These are phyloP conservation scores for Raphanus raphanistrum DNA, from an alignment of 345 rosid species.

Conservation along the genomic window DNA sequence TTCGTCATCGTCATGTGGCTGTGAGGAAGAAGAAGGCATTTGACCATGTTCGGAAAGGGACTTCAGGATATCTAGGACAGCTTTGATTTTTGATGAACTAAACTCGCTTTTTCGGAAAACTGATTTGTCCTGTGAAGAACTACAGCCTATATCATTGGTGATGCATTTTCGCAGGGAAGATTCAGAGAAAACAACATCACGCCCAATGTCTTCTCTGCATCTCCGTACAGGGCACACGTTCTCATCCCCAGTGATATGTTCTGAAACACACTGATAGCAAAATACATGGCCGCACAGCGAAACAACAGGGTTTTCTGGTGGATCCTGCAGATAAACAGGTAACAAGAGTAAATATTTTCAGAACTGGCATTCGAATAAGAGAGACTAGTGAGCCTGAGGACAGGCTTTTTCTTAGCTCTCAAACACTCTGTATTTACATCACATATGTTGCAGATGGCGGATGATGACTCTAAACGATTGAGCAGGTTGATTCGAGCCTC, in stretches of 20 bases:
- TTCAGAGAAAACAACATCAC: conserved; percentile 79
- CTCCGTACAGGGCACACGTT: conserved; percentile 68
- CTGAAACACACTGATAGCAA: conserved; percentile 86
- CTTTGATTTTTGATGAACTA: conserved; percentile 74
- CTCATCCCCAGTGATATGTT: conserved; percentile 73
- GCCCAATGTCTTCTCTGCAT: conserved; percentile 74
- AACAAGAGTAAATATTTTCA: neutral
- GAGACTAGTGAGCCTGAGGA: conserved; percentile 14
- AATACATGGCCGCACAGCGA: conserved; percentile 89
- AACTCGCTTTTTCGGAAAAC: conserved; percentile 48
- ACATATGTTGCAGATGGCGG: conserved; percentile 72
- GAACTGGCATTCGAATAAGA: conserved; percentile 5
- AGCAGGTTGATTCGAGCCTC: conserved; percentile 55
- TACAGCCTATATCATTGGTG: conserved; percentile 43
- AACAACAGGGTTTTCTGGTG: conserved; percentile 89
- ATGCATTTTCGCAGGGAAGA: conserved; percentile 61
- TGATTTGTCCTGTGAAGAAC: conserved; percentile 47
- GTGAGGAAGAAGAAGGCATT: conserved; percentile 39
- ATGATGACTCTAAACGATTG: conserved; percentile 49
- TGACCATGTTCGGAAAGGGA: conserved; percentile 47
- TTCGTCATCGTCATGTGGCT: conserved; percentile 33
- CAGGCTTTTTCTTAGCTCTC: conserved; percentile 6
- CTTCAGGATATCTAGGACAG: conserved; percentile 71
- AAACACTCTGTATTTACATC: conserved; percentile 51
- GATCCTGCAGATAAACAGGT: conserved; percentile 63